A percentile compares a stretch with the other conserved stretches of the same genome.
phyloP scores from a whole-genome alignment of 208 protist species.

The Leishmania martiniquensis region DNA sequence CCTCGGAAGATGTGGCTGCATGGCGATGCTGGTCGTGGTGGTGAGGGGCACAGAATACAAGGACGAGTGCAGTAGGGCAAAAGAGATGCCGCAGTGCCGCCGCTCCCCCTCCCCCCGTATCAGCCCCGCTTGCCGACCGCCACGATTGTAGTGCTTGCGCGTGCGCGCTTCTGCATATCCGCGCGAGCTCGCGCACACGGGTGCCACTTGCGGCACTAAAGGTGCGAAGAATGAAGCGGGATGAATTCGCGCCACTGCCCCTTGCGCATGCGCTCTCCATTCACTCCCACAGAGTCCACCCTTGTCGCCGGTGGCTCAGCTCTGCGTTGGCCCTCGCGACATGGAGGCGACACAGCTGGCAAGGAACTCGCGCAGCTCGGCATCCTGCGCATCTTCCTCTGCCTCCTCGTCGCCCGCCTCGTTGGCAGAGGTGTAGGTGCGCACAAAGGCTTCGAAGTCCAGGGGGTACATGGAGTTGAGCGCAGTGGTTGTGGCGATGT shows the following conservation, averaged over 20 bases:
- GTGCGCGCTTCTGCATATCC: background rate
- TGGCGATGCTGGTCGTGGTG: no score
- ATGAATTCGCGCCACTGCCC: background rate
- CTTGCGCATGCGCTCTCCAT: background rate
- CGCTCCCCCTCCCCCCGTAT: no score
- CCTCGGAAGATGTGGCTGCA: no score
- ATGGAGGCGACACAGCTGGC: conserved; percentile 54
- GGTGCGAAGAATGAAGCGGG: background rate
- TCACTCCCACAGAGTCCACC: background rate
- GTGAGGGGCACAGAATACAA: background rate
- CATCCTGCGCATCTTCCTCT: conserved; percentile 41
- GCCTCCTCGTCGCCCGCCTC: conserved; percentile 31
- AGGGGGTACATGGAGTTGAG: conserved; percentile 56
- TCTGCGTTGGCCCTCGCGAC: conserved; percentile 16
- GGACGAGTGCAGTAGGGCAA: background rate
- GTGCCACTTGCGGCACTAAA: no score
- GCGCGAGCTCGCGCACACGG: background rate
- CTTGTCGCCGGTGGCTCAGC: conserved; percentile 2
- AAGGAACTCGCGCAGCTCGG: conserved; percentile 65
- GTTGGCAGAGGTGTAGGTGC: conserved; percentile 18
- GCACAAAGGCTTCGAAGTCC: conserved; percentile 64
- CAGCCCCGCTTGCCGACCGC: background rate
- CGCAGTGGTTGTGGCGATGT: conserved; percentile 3
- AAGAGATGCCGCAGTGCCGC: background rate
- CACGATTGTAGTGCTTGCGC: background rate